Base-by-base conservation (phyloP, 2,329 filamentous ascomycete species). In the Sclerotinia subarctica region DNA sequence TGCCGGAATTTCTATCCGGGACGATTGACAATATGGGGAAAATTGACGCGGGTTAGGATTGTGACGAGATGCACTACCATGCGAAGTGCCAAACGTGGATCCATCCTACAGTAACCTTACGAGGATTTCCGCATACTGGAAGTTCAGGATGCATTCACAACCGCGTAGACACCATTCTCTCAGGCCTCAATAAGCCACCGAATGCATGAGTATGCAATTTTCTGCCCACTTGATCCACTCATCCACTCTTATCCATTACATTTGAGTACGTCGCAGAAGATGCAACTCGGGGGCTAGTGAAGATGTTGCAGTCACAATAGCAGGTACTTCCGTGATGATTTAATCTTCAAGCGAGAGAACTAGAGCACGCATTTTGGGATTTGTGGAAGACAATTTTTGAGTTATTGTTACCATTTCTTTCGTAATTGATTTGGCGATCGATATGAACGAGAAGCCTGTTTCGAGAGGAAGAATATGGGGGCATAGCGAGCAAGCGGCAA, bases 191-290 rank as follows among this genome's bases (percentile, higher is more conserved):
- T 2, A 77, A 44, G 11, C 69, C 71, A 1, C 74, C 75, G 65
- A 75, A 79, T 1, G 59, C 76, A 11, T 71, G 69, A 0, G 71
- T 74, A 68, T 80, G 78, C 8, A 80, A 26, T 0, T 74, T 76
- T 0, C 76, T 76, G 4, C 76, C 70, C 74, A 80, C 59, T 74
- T 76, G 58, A 79, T 58, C 79, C 79, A 80, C 67, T 80, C 78
- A 38, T 5, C 29, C 29, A 29, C n/a, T n/a, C n/a, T n/a, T n/a
- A n/a, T n/a, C n/a, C n/a, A n/a, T n/a, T n/a, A n/a, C n/a, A n/a
- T n/a, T n/a, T n/a, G n/a, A n/a, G n/a, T n/a, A n/a, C n/a, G 70
- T 13, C 78, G 78, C 32, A 78, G 53, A 26, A 80, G 66, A 8
- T 76, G 68, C 10, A 68, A 68, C 2, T 76, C 71, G 1, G 77